A percentile compares a stretch with the other conserved stretches of the same genome.
These are phyloP conservation scores for Citrus mangshanensis DNA, from an alignment of 345 rosid species.

Conservation along the genomic window DNA sequence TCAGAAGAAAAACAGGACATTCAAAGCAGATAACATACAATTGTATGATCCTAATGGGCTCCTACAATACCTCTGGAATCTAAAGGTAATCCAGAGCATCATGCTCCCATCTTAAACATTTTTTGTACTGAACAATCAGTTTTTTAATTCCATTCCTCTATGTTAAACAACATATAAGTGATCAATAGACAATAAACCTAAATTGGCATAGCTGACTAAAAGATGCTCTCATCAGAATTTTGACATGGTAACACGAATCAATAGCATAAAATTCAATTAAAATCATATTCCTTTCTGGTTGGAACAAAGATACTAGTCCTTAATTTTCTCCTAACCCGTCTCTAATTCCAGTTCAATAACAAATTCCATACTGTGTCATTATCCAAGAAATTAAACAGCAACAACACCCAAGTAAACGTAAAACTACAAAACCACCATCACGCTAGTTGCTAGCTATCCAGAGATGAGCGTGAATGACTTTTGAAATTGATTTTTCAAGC, in stretches of 20 bases:
- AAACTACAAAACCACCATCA: neutral
- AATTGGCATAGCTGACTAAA: neutral
- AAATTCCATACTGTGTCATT: neutral
- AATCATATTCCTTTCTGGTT: neutral
- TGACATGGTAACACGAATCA: neutral
- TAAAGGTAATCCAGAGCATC: neutral
- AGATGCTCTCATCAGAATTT: neutral
- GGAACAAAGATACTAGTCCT: neutral
- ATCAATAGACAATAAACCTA: neutral
- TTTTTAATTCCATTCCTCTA: neutral
- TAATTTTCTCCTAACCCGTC: neutral
- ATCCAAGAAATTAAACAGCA: neutral
- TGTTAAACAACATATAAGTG: neutral
- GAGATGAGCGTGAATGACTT: neutral
- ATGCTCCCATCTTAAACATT: neutral
- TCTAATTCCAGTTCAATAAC: neutral
- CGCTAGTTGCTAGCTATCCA: neutral
- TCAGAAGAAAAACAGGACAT: neutral
- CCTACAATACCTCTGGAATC: neutral
- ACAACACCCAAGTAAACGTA: neutral
- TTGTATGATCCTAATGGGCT: neutral
- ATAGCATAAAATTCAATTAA: neutral
- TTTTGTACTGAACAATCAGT: neutral
- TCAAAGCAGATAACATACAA: neutral
- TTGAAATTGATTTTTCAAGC: neutral